Conservation (phyloP, 2,329 filamentous ascomycete species). For the Fusarium torreyae region DNA sequence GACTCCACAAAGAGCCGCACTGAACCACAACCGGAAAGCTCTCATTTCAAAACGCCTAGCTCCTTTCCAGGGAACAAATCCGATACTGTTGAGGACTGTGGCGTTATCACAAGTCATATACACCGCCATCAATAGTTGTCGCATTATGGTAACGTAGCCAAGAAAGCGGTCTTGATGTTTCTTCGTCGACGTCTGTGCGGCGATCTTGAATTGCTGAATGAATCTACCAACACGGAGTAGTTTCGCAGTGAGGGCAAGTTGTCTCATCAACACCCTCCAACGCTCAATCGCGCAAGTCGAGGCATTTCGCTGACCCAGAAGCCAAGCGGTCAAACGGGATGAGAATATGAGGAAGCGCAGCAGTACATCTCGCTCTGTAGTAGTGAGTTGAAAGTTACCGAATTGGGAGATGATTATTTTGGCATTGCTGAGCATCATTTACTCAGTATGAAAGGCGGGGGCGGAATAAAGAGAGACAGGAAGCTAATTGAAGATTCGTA, state of each 20-base stretch:
- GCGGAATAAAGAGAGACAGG: no score
- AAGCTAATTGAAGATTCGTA: no score
- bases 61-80: constrained; percentile 28
- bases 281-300: not conserved
- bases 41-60: constrained; percentile 15
- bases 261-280: constrained; percentile 14
- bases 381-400: constrained; percentile 4
- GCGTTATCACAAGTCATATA: constrained; percentile 24
- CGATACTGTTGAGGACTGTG: constrained; percentile 33
- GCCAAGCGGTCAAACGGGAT: constrained; percentile 10
- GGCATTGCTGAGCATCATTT: constrained; percentile 11
- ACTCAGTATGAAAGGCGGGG: not conserved
- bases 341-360: constrained; percentile 24
- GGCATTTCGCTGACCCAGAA: constrained; percentile 14
- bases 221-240: constrained; percentile 15
- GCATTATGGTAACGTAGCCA: constrained; percentile 16
- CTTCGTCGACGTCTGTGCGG: not conserved
- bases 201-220: constrained; percentile 5
- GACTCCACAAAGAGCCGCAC: constrained; percentile 8
- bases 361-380: constrained; percentile 15
- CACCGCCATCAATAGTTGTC: constrained; percentile 21
- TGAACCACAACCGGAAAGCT: constrained; percentile 30
- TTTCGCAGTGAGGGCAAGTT: constrained; percentile 23
- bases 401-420: not conserved
- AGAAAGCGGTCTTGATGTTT: constrained; percentile 24